A percentile compares a stretch with the other conserved stretches of the same genome.
Evolutionary conservation across 2,329 filamentous ascomycete genomes (phyloP).

Genomic region (Curvularia hawaiiensis): DNA sequence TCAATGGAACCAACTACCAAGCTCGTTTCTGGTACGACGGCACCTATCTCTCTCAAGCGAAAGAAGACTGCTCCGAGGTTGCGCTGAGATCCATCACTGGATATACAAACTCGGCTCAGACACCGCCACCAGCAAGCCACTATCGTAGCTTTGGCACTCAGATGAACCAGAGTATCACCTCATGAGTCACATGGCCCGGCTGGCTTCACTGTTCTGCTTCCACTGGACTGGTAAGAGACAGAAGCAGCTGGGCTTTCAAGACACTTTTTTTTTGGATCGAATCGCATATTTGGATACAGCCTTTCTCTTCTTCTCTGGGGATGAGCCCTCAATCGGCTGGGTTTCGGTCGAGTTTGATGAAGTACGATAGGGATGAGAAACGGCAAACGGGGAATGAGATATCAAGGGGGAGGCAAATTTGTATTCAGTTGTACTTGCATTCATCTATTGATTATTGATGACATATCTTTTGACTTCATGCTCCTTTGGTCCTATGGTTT

Average conservation of each 20-base stretch:
- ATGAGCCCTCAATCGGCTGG: neutral
- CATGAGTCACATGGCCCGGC: neutral
- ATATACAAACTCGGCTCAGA: conserved; percentile 18
- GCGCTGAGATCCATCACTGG: conserved; percentile 34
- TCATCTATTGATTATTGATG: neutral
- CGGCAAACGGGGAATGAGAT: neutral
- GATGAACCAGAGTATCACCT: conserved; percentile 7
- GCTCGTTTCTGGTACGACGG: conserved; percentile 49
- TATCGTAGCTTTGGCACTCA: conserved; percentile 19
- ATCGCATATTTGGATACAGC: neutral
- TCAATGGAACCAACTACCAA: conserved; percentile 33
- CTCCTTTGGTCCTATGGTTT: neutral
- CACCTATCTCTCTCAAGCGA: conserved; percentile 38
- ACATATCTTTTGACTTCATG: neutral
- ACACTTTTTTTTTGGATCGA: neutral
- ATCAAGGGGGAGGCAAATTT: neutral
- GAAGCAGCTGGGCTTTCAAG: neutral
- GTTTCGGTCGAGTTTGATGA: neutral
- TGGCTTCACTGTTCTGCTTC: neutral
- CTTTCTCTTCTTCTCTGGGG: neutral
- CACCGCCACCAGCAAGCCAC: conserved; percentile 34
- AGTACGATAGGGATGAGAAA: neutral
- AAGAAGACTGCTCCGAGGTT: conserved; percentile 46
- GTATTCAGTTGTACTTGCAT: neutral
- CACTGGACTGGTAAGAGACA: neutral